Evolutionary conservation across 805 yeast species (phyloP).

Genomic region (Schizosaccharomyces lindneri): DNA sequence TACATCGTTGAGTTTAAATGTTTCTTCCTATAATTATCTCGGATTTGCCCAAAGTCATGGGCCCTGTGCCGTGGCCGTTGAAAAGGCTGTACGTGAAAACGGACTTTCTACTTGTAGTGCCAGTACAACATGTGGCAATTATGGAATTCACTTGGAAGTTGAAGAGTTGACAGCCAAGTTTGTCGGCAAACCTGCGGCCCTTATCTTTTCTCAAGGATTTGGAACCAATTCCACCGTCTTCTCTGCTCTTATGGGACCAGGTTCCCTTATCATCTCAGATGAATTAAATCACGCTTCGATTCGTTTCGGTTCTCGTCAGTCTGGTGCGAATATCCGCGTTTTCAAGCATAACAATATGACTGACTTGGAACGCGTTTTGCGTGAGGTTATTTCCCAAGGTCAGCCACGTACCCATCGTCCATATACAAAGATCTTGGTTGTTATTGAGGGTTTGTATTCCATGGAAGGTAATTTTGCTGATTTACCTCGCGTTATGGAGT

Average conservation of each 20-base stretch:
- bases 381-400: constrained; percentile 76
- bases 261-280: constrained; percentile 79
- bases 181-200: constrained; percentile 72
- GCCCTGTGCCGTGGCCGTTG: constrained; percentile 58
- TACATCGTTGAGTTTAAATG: constrained; percentile 52
- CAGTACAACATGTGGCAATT: constrained; percentile 47
- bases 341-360: constrained; percentile 69
- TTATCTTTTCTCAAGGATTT: constrained; percentile 80
- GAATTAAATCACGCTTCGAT: constrained; percentile 88
- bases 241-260: constrained; percentile 56
- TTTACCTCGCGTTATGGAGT: constrained; percentile 45
- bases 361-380: constrained; percentile 44
- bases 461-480: constrained; percentile 84
- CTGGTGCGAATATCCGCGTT: constrained; percentile 57
- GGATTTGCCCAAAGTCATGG: constrained; percentile 96
- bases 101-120: constrained; percentile 69
- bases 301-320: constrained; percentile 75
- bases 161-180: constrained; percentile 61
- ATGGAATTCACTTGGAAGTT: constrained; percentile 46
- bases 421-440: constrained; percentile 54
- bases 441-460: constrained; percentile 71
- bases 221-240: constrained; percentile 84
- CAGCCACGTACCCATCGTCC: constrained; percentile 91
- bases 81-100: constrained; percentile 33
- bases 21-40: constrained; percentile 76